Percentiles rank a stretch among this genome's conserved stretches.
phyloP scores from a whole-genome alignment of 768 basidiomycete genomes.

The Mycena rosella region DNA sequence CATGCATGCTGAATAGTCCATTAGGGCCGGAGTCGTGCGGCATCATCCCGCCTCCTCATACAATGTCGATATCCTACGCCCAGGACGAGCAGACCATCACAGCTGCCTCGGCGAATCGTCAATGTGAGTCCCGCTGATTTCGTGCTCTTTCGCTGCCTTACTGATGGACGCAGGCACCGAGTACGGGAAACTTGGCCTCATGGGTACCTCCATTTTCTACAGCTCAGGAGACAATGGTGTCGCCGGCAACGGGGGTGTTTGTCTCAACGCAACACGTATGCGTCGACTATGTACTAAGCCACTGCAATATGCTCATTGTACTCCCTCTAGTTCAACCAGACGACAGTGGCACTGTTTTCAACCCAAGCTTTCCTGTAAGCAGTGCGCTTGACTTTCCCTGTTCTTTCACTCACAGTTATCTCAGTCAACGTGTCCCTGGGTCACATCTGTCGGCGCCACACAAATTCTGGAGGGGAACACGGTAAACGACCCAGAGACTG shows the following conservation, averaged over 20 bases:
- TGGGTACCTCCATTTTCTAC: constrained; percentile 54
- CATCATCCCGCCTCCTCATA: constrained; percentile 48
- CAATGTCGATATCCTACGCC: constrained; percentile 51
- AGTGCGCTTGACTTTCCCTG: background rate
- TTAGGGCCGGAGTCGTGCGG: constrained; percentile 53
- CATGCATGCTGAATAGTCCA: background rate
- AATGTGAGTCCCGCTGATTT: constrained; percentile 48
- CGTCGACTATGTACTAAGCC: no score
- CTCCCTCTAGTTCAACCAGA: constrained; percentile 27
- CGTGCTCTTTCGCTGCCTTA: background rate
- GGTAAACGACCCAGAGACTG: constrained; percentile 58
- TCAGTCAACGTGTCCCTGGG: constrained; percentile 60
- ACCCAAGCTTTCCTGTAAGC: constrained; percentile 39
- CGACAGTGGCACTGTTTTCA: constrained; percentile 41
- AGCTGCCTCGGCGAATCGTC: constrained; percentile 47
- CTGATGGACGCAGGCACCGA: constrained; percentile 25
- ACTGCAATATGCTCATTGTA: background rate
- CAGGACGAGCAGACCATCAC: constrained; percentile 50
- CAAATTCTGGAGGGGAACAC: constrained; percentile 60
- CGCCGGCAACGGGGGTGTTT: constrained; percentile 48
- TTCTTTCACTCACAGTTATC: background rate
- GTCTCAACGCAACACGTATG: constrained; percentile 39
- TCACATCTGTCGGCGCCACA: constrained; percentile 66
- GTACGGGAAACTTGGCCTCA: constrained; percentile 48
- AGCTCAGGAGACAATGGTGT: constrained; percentile 53